Base-by-base conservation (phyloP, 2,329 filamentous ascomycete genomes). In the Paramyrothecium roridum region DNA sequence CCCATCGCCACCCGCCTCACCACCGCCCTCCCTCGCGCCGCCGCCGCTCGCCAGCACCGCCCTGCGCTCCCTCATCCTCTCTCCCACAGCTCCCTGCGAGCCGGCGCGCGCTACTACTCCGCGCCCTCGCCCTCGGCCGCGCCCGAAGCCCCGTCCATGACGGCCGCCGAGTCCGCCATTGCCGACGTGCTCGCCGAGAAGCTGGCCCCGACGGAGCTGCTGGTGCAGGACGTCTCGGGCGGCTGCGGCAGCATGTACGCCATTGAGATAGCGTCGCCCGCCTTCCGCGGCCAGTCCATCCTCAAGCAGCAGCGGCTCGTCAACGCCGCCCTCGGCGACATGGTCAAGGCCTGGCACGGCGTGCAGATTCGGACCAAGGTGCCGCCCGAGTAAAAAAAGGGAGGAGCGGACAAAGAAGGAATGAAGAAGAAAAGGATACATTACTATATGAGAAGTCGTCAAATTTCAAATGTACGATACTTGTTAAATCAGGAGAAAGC, bases 241-340 rank as follows among this genome's bases (percentile, higher is more conserved):
- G 90, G 90, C 30, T 96, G 90, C 73, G 90, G 90, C 11, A 90
- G 86, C 67, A 95, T 95, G 91, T 95, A 95, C 74, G 88, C 86
- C 54, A 88, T 96, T 61, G 87, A 93, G 65, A 86, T 95, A 60
- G 81, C 85, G 50, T 90, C 88, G 8, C 79, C 85, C 49, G 81
- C 79, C 64, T 96, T 96, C 73, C 79, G 80, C 53, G 91, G 90
- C 49, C 70, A 85, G 63, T 81, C 78, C 51, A 85, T 93, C 70
- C 82, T 96, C 57, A 90, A 90, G 79, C 90, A 95, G 76, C 90
- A 95, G 73, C 80, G 89, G 57, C 79, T 93, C 74, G 90, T 96
- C 52, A 93, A 93, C 67, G 76, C 83, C 20, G 82, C 88, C 19
- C 76, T 96, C 30, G 85, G 83, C 3, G 89, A 93, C 52, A 79